phyloP scores from a whole-genome alignment of 306 rosid species.

The Dalbergia cochinchinensis region DNA sequence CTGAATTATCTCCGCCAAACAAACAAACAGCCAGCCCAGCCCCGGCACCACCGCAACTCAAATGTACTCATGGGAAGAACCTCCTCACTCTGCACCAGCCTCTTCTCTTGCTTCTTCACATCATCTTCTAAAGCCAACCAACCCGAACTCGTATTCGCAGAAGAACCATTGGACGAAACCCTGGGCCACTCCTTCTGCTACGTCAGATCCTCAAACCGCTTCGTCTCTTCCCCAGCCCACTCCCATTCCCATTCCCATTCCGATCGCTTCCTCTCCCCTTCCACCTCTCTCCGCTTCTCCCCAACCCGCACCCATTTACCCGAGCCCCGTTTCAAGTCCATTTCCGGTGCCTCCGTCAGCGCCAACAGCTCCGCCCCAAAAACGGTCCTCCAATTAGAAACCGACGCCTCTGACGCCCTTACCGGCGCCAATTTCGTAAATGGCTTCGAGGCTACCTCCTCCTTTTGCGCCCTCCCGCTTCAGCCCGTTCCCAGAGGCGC shows the following conservation, averaged over 20 bases:
- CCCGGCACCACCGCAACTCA: constrained; percentile 62
- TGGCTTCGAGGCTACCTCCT: constrained; percentile 82
- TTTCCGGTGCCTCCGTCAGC: constrained; percentile 90
- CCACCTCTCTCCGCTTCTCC: constrained; percentile 83
- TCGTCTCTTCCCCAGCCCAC: constrained; percentile 48
- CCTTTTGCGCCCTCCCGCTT: constrained; percentile 79
- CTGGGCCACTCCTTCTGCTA: constrained; percentile 95
- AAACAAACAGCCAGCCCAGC: no score
- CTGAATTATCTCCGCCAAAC: not conserved
- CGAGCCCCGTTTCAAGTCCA: constrained; percentile 77
- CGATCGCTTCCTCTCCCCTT: constrained; percentile 48
- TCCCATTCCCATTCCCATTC: not conserved
- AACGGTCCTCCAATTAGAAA: constrained; percentile 69
- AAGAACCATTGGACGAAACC: constrained; percentile 88
- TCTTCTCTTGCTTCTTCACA: constrained; percentile 73
- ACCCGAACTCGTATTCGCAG: constrained; percentile 65
- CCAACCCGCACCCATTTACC: constrained; percentile 68
- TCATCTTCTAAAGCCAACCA: constrained; percentile 47
- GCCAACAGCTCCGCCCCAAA: constrained; percentile 84
- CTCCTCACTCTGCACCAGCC: constrained; percentile 60
- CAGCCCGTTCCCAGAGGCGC: constrained; percentile 73
- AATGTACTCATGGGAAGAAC: constrained; percentile 92
- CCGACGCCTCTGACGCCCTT: constrained; percentile 57
- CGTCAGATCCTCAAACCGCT: constrained; percentile 84
- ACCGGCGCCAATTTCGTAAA: constrained; percentile 61